A percentile compares a stretch with the other conserved stretches of the same genome.
These are phyloP conservation scores for Exserohilum rostratum DNA, from an alignment of 2,329 filamentous ascomycete species.

Conservation along the genomic window DNA sequence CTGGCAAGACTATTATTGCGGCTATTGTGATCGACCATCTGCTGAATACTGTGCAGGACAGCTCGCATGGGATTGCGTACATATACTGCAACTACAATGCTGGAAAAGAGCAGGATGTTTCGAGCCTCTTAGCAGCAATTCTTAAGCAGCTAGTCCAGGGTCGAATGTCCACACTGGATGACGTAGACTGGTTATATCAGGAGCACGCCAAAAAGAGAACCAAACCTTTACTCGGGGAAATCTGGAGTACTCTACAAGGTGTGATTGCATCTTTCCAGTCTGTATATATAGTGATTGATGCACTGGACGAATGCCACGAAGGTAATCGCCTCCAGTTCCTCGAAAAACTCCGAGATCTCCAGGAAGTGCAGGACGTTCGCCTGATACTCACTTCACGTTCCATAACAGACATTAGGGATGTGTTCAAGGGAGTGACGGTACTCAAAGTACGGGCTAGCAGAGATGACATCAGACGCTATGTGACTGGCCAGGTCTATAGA, in stretches of 20 bases:
- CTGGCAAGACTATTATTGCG: slow-evolving; percentile 57
- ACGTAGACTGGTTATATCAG: slow-evolving; percentile 7
- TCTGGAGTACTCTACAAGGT: slow-evolving; percentile 2
- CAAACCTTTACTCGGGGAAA: slow-evolving; percentile 10
- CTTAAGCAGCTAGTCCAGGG: slow-evolving; percentile 13
- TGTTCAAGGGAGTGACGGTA: slow-evolving; percentile 8
- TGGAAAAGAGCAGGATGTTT: too few species aligned
- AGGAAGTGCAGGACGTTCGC: slow-evolving; percentile 1
- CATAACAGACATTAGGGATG: slow-evolving; percentile 21
- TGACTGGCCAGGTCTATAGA: slow-evolving; percentile 20
- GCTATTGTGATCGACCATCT: slow-evolving; percentile 54
- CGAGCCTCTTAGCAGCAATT: too few species aligned
- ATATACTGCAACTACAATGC: neutral
- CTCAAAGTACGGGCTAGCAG: slow-evolving; percentile 30
- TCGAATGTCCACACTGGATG: neutral
- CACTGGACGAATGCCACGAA: slow-evolving; percentile 43
- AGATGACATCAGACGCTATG: slow-evolving; percentile 26
- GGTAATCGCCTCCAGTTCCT: slow-evolving; percentile 13
- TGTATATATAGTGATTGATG: slow-evolving; percentile 38
- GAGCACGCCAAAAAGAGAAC: slow-evolving; percentile 8
- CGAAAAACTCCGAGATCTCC: slow-evolving; percentile 2
- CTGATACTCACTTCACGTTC: slow-evolving; percentile 23
- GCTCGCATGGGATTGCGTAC: slow-evolving; percentile 51
- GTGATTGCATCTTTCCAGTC: slow-evolving; percentile 8
- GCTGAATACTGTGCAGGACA: slow-evolving; percentile 16